Evolutionary conservation across 257 asterid genomes (phyloP), one percentile per base, ranked within the genome.

Genomic region (Apocynum venetum): DNA sequence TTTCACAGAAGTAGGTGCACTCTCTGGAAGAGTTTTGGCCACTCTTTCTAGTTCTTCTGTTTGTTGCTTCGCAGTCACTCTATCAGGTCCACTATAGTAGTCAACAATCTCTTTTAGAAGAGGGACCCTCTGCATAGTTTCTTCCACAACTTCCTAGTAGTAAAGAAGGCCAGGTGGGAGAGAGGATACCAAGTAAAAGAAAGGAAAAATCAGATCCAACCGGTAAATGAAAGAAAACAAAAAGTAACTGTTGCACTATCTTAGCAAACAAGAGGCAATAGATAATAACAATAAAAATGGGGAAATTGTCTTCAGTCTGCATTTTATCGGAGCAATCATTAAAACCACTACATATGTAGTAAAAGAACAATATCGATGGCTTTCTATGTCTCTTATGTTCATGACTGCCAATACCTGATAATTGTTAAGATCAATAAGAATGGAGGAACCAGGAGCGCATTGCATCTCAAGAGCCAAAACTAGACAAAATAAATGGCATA

Each of bases 31-130:
- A 61, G 92, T 91, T 77, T 86, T 79, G 60, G 97, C 97, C 51
- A 93, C 96, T 83, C 95, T 91, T 84, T 91, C 89, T 36, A 96
- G 89, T 87, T 96, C 97, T 84, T 77, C 83, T 35, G 79, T 80
- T 74, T 95, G 98, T 78, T 88, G 91, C 86, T 89, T 91, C 57
- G 99, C 98, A 47, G 98, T 93, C 64, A 87, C 92, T 89, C 92
- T 87, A 79, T 89, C 92, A 44, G 97, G 96, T 72, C 99, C 99
- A 83, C 94, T 82, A 74, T 91, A 93, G 71, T 89, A 79, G 79
- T 93, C 97, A 43, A 93, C 89, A 64, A 93, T 86, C 86, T 86
- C 83, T 87, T 93, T 83, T 65, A 90, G 72, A 75, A 91, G 88
- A 41, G 99, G 99, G 76, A 93, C 94, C 12, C 67, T 83, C 80